phyloP scores from a whole-genome alignment of 1,284 basidiomycete genomes.

The Rhodotorula sp. region DNA sequence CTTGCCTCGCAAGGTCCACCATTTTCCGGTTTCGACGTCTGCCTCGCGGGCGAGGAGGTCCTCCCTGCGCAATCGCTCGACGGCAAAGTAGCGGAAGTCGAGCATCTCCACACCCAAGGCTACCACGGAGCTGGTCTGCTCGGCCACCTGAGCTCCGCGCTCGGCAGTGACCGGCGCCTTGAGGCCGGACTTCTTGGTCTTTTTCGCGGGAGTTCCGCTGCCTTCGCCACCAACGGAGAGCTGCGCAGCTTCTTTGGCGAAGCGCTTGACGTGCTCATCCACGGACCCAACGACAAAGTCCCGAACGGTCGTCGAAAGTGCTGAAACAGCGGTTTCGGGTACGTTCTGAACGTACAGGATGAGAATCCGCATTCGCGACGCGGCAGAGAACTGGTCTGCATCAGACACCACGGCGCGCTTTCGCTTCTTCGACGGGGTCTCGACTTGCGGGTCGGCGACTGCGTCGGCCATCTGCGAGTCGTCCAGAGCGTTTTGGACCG shows the following conservation, averaged over 20 bases:
- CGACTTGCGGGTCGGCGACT: neutral
- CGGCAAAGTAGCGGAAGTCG: conserved; percentile 16
- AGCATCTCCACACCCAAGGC: conserved; percentile 21
- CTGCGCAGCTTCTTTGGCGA: neutral
- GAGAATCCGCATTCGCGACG: neutral
- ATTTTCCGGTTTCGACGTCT: conserved; percentile 2
- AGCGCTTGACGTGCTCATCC: conserved; percentile 10
- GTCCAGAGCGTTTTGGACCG: neutral
- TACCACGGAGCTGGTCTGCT: neutral
- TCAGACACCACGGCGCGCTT: neutral
- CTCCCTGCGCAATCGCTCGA: conserved; percentile 12
- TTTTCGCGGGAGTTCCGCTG: conserved; percentile 15
- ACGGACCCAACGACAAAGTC: conserved; percentile 6
- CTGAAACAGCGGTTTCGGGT: neutral
- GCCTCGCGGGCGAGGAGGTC: neutral
- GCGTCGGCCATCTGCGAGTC: neutral
- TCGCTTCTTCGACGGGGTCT: conserved; percentile 25
- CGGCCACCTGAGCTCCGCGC: neutral
- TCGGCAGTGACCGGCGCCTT: neutral
- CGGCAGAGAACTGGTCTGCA: neutral
- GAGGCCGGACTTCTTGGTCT: conserved; percentile 20
- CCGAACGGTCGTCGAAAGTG: neutral
- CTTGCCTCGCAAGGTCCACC: conserved; percentile 6
- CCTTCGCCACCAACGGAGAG: neutral
- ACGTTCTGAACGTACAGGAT: conserved; percentile 1